Conservation (phyloP, 2,329 filamentous ascomycete species). For the Cordyceps militaris region DNA sequence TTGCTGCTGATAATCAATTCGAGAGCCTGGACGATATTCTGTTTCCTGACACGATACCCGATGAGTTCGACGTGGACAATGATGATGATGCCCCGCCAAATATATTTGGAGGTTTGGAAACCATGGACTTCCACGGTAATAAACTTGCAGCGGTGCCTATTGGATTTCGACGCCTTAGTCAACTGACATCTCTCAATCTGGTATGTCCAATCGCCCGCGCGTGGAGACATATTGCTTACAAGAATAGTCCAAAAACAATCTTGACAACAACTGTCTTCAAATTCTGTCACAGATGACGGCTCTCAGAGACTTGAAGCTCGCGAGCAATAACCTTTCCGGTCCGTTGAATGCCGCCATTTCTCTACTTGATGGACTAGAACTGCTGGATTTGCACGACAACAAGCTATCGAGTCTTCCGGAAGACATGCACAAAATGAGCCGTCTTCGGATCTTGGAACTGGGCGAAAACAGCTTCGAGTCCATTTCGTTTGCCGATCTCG, state of each 20-base stretch:
- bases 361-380: conserved; percentile 62
- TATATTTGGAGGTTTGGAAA: conserved; percentile 76
- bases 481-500: conserved; percentile 63
- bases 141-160: conserved; percentile 62
- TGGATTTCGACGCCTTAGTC: conserved; percentile 65
- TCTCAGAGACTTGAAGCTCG: conserved; percentile 74
- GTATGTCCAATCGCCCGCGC: background rate
- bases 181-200: conserved; percentile 76
- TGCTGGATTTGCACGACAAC: conserved; percentile 77
- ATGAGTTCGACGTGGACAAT: conserved; percentile 42
- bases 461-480: conserved; percentile 69
- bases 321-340: conserved; percentile 68
- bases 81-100: conserved; percentile 62
- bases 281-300: conserved; percentile 65
- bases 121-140: conserved; percentile 82
- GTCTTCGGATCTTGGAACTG: conserved; percentile 70
- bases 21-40: conserved; percentile 63
- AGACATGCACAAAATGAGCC: conserved; percentile 57
- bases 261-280: conserved; percentile 65
- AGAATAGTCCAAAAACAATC: conserved; percentile 61
- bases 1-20: conserved; percentile 86
- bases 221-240: background rate
- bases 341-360: conserved; percentile 57
- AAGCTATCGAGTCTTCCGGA: conserved; percentile 64
- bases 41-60: conserved; percentile 66